Percentiles rank a stretch among this genome's conserved stretches.
phyloP scores from a whole-genome alignment of 257 asterid genomes.

The Thymus quinquecostatus region DNA sequence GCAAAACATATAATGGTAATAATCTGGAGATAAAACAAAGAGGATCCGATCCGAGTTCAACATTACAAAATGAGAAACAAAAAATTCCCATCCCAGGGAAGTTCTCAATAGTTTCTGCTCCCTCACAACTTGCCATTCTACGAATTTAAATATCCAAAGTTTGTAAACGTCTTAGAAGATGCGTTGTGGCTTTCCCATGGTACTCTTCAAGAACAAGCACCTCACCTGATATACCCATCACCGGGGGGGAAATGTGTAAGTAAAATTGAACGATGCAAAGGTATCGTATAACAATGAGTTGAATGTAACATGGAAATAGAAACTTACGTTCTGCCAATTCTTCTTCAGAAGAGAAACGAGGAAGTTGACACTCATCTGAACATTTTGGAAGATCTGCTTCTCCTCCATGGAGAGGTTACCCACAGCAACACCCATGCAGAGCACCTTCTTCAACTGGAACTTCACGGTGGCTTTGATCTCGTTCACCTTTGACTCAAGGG shows the following conservation, averaged over 20 bases:
- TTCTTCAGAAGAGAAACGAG: slow-evolving; percentile 57
- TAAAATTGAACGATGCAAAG: too few relatives aligned
- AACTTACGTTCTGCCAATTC: slow-evolving; percentile 59
- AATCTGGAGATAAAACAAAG: neutral
- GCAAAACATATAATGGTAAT: neutral
- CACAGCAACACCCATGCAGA: slow-evolving; percentile 65
- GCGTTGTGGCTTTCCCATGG: slow-evolving; percentile 60
- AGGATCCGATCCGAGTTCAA: slow-evolving; percentile 2
- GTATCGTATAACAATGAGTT: too few relatives aligned
- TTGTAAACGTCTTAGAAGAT: slow-evolving; percentile 37
- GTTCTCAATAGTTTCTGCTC: slow-evolving; percentile 28
- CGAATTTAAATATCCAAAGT: neutral
- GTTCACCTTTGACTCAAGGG: slow-evolving; percentile 56
- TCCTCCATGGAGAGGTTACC: slow-evolving; percentile 60
- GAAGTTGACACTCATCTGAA: slow-evolving; percentile 60
- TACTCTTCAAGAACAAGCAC: slow-evolving; percentile 58
- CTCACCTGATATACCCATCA: neutral
- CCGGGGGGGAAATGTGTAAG: too few relatives aligned
- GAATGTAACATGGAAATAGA: neutral
- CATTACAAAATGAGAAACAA: slow-evolving; percentile 23
- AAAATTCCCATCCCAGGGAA: slow-evolving; percentile 32
- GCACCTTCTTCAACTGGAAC: slow-evolving; percentile 59
- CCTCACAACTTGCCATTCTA: slow-evolving; percentile 18
- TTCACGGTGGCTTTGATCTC: slow-evolving; percentile 58
- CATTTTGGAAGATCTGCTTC: slow-evolving; percentile 56